Evolutionary conservation across 345 rosid genomes (phyloP).

Genomic region (Salix viminalis): DNA sequence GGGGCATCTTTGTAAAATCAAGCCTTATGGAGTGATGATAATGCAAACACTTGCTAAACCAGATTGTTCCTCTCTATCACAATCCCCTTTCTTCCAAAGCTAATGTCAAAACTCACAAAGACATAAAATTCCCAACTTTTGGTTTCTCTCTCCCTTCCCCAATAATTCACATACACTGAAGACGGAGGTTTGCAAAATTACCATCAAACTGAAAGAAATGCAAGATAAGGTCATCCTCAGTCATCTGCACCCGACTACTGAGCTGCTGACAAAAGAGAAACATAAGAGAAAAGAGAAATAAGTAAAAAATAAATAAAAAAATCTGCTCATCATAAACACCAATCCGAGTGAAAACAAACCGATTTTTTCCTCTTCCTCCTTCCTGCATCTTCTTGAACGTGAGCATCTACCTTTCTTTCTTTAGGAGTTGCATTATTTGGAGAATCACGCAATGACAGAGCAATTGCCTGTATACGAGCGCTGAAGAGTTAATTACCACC

Average conservation of each 20-base stretch:
- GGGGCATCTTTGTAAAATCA: not conserved
- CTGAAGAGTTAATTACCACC: not conserved
- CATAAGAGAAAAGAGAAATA: not conserved
- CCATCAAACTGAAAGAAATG: constrained; percentile 84
- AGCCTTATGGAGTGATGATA: not conserved
- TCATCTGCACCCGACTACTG: constrained; percentile 64
- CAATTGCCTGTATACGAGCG: constrained; percentile 50
- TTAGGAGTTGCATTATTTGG: constrained; percentile 12
- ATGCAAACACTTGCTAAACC: not conserved
- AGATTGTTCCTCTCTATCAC: not conserved
- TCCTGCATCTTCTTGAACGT: constrained; percentile 16
- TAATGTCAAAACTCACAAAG: not conserved
- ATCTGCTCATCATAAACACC: not conserved
- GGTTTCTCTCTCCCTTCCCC: not conserved
- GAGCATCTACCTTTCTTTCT: constrained; percentile 31
- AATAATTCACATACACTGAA: not conserved
- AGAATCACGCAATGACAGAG: constrained; percentile 61
- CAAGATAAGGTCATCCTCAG: constrained; percentile 67
- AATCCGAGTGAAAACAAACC: constrained; percentile 32
- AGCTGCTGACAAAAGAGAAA: constrained; percentile 31
- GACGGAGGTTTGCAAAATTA: constrained; percentile 24
- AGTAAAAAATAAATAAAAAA: not conserved
- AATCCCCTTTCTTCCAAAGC: not conserved
- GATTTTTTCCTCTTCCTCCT: constrained; percentile 43
- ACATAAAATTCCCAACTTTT: not conserved